Conservation (phyloP, 139 green algal species). For the Nannochloris sp. region DNA sequence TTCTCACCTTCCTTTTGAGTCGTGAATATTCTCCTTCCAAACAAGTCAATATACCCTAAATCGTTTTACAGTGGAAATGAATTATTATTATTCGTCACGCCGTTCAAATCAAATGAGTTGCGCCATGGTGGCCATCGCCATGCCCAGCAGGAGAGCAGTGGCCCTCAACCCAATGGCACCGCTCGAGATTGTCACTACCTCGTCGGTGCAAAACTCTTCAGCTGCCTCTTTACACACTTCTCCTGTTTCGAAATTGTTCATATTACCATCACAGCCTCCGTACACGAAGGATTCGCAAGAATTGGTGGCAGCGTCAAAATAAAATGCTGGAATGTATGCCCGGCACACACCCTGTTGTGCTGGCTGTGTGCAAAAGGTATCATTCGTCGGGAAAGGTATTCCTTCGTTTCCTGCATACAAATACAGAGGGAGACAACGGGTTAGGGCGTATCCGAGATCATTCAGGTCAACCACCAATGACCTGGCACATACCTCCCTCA, state of each 20-base stretch:
- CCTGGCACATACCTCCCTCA: no score
- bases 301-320: background rate
- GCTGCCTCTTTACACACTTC: constrained; percentile 3
- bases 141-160: background rate
- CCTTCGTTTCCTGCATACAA: background rate
- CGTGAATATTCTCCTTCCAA: no score
- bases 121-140: background rate
- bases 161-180: background rate
- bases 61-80: no score
- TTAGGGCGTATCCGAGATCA: no score
- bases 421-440: background rate
- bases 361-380: constrained; percentile 1
- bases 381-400: background rate
- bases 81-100: no score
- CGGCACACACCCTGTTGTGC: background rate
- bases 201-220: background rate
- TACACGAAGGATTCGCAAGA: background rate
- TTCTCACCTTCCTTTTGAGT: background rate
- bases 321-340: background rate
- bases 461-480: no score
- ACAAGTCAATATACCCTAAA: no score
- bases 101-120: no score
- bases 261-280: constrained; percentile 6
- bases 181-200: background rate
- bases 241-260: constrained; percentile 1